Base-by-base conservation (phyloP, 805 yeast species). In the Candida krabiensis region DNA sequence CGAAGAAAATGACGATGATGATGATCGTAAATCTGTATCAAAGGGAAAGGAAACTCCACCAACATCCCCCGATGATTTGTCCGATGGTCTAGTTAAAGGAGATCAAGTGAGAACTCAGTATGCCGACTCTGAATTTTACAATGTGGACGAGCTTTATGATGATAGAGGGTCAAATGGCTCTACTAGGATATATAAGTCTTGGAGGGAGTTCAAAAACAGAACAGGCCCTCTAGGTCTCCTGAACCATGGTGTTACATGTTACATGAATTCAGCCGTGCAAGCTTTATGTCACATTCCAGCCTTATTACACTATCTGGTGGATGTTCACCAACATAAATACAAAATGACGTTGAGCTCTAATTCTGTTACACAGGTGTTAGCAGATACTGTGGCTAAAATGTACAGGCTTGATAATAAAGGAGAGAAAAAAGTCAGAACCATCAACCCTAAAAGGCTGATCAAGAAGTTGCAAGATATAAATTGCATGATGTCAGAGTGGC, bases 401-500 rank as follows among this genome's bases (percentile, higher is more conserved):
- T 85, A 88, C 86, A 70, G 69, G 37, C 49, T 70, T n/a, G 78
- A 73, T 30, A 70, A 66, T 32, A 59, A 60, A 40, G 44, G 61
- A 33, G 56, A 63, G 40, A 58, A 53, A 32, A 60, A 57, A 27
- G 58, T 66, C 35, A 67, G 71, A 43, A 79, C 74, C 53, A 70
- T 88, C 37, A 85, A 85, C 63, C 98, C 96, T 8, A 79, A 79
- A 50, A 78, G 76, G 53, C 70, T 89, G 52, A 82, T 86, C 41
- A 71, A 71, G 35, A 72, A 88, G 48, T 67, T 86, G 40, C 86
- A 76, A 34, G 96, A 87, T 53, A 87, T 91, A 53, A 89, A 89
- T 62, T 87, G 96, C 59, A 86, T 87, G 96, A 88, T 90, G 96
- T 80, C 89, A 30, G 93, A 83, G 60, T 90, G 96, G 96, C 90